Base-by-base conservation (phyloP, 2,329 filamentous ascomycete species). In the Dactylellina cionopaga region DNA sequence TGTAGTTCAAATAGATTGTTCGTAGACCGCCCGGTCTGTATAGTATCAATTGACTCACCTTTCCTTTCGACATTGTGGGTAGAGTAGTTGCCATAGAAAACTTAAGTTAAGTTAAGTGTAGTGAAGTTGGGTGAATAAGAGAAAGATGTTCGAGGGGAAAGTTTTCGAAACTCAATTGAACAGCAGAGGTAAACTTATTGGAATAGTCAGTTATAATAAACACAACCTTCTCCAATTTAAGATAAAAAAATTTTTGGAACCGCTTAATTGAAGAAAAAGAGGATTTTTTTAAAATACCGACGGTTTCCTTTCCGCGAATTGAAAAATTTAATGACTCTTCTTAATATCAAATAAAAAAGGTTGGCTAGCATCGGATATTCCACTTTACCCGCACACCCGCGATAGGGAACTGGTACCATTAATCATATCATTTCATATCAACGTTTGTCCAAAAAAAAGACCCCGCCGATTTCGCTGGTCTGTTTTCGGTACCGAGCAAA, bases 381-480 rank as follows among this genome's bases (percentile, higher is more conserved):
- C 31, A 3, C 22, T 11, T 37, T 46, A 19, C 22, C 5, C 54
- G 33, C 51, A 47, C n/a, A n/a, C n/a, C 5, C 7, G 37, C 19
- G 62, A 66, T 66, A 66, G 62, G 62, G 31, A 31, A 55, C n/a
- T n/a, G n/a, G n/a, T n/a, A n/a, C n/a, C n/a, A n/a, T n/a, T n/a
- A n/a, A n/a, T n/a, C n/a, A 51, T 63, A 44, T 49, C 52, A 19
- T 37, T 17, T 13, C 22, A n/a, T 31, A 49, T 31, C n/a, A n/a
- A n/a, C n/a, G n/a, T n/a, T n/a, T n/a, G n/a, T n/a, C n/a, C n/a
- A n/a, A n/a, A n/a, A n/a, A n/a, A n/a, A n/a, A n/a, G n/a, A n/a
- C 51, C 59, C 59, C 52, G 59, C 68, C 68, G 68, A 72, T 72
- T 72, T 72, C 68, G 68, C 68, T 72, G 47, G 54, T 37, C 55